Percentiles rank a stretch among this genome's conserved stretches.
Evolutionary conservation across 441 rosid genomes (phyloP).

Genomic region (Gossypium trilobum): DNA sequence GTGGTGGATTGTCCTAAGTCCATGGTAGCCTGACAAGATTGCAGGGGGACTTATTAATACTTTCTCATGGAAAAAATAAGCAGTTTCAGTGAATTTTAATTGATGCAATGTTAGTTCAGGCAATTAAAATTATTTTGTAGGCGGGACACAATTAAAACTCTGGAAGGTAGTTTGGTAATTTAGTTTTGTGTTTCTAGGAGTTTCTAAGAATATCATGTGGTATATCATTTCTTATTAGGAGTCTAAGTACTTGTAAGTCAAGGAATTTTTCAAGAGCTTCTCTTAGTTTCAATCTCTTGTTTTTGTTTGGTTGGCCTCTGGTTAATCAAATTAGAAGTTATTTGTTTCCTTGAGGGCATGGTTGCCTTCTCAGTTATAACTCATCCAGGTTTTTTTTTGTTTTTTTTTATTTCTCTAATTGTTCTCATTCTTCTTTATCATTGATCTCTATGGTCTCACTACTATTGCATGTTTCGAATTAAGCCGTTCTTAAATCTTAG

Average conservation of each 20-base stretch:
- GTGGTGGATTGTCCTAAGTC: not conserved
- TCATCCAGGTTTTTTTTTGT: not conserved
- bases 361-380: not conserved
- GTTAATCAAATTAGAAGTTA: constrained; percentile 1
- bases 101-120: not conserved
- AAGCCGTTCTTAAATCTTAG: not conserved
- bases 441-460: not conserved
- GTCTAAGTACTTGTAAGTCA: not conserved
- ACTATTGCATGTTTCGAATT: not conserved
- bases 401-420: not conserved
- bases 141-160: not conserved
- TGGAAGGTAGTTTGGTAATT: not conserved
- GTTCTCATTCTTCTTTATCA: not conserved
- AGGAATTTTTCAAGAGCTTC: not conserved
- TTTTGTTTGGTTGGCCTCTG: not conserved
- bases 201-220: not conserved
- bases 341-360: not conserved
- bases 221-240: not conserved
- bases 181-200: not conserved
- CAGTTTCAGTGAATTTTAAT: not conserved
- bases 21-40: not conserved
- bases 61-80: not conserved
- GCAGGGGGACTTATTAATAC: not conserved
- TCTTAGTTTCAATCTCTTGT: not conserved
- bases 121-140: not conserved